Percentiles rank a stretch among this genome's conserved stretches.
Conservation (phyloP, 768 basidiomycete species). For the Lactifluus volemus region DNA sequence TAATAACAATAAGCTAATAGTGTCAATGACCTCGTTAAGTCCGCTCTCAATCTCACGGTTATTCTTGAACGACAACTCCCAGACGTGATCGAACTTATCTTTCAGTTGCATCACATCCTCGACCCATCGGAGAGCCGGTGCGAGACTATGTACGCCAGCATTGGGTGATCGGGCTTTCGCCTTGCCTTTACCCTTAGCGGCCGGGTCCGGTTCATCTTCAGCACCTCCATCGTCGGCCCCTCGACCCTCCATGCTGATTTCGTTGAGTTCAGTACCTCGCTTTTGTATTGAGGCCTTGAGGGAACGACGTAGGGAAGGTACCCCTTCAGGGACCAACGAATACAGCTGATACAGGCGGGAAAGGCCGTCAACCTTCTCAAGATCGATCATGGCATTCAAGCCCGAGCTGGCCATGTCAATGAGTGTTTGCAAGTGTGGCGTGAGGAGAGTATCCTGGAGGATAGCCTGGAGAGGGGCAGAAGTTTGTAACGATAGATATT, state of each 20-base stretch:
- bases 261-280: conserved; percentile 77
- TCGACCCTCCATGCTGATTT: conserved; percentile 32
- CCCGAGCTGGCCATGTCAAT: conserved; percentile 80
- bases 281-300: conserved; percentile 64
- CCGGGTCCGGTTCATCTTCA: conserved; percentile 28
- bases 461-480: conserved; percentile 59
- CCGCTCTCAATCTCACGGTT: conserved; percentile 74
- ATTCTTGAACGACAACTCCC: conserved; percentile 58
- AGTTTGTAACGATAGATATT: conserved; percentile 78
- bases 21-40: conserved; percentile 61
- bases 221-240: conserved; percentile 28
- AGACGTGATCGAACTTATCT: conserved; percentile 78
- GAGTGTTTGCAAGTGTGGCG: conserved; percentile 64
- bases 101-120: conserved; percentile 85
- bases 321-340: conserved; percentile 54
- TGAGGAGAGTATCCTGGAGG: conserved; percentile 68
- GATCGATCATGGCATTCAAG: conserved; percentile 78
- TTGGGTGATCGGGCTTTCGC: conserved; percentile 33
- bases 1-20: not conserved
- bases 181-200: conserved; percentile 45
- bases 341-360: conserved; percentile 73
- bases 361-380: conserved; percentile 67
- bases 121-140: conserved; percentile 83
- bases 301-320: conserved; percentile 51
- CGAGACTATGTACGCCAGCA: conserved; percentile 39